Evolutionary conservation across 345 rosid species (phyloP).

Genomic region (Brassica incana): DNA sequence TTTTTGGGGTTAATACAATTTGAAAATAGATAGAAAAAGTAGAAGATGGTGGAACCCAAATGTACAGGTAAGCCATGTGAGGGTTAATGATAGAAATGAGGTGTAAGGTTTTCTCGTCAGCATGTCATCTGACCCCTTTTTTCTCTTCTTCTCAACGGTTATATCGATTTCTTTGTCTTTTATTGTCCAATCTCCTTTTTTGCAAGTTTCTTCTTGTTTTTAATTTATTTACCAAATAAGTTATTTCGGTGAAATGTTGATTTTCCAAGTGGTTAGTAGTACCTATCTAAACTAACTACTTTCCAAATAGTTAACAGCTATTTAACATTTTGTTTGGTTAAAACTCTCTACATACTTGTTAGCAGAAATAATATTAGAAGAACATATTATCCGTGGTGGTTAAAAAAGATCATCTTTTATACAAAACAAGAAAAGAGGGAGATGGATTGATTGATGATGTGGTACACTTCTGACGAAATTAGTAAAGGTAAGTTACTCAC

Average conservation of each 20-base stretch:
- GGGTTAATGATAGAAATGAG: slow-evolving; percentile 47
- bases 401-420: neutral
- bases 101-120: slow-evolving; percentile 43
- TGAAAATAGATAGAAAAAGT: neutral
- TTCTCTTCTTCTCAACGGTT: slow-evolving; percentile 49
- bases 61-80: slow-evolving; percentile 66
- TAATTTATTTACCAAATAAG: neutral
- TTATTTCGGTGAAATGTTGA: neutral
- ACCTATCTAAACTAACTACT: too few species aligned
- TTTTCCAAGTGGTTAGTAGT: neutral
- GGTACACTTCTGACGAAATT: neutral
- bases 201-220: slow-evolving; percentile 1
- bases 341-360: neutral
- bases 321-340: neutral
- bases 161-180: slow-evolving; percentile 32
- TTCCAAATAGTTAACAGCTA: too few species aligned
- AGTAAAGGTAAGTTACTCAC: neutral
- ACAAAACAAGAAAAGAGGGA: neutral
- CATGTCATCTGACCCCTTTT: slow-evolving; percentile 46
- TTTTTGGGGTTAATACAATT: neutral
- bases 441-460: neutral
- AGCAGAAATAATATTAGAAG: neutral
- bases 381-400: neutral
- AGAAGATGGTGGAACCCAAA: slow-evolving; percentile 39
- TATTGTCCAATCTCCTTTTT: neutral